Conservation (phyloP, 2,329 filamentous ascomycete species). For the Zopfia rhizophila region DNA sequence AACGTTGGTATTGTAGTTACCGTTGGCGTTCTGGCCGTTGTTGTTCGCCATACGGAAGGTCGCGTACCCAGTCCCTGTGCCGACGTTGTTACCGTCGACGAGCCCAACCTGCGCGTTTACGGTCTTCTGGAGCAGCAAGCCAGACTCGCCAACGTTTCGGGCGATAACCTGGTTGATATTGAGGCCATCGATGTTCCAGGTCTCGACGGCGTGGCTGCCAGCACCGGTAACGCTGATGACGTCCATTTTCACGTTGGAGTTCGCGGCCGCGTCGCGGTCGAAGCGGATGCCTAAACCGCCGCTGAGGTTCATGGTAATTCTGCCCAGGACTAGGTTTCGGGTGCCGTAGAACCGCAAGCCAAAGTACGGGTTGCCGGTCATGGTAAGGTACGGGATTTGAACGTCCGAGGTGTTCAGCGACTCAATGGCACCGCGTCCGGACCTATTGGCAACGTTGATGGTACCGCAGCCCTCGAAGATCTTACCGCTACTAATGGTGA, state of each 20-base stretch:
- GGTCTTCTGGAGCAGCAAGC: constrained; percentile 65
- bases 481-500: constrained; percentile 63
- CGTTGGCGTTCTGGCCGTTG: constrained; percentile 62
- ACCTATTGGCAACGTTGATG: constrained; percentile 58
- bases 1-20: constrained; percentile 64
- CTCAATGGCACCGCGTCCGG: constrained; percentile 66
- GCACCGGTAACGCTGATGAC: constrained; percentile 64
- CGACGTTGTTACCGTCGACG: constrained; percentile 68
- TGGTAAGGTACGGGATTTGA: constrained; percentile 65
- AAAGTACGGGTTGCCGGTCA: constrained; percentile 69
- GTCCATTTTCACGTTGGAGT: constrained; percentile 65
- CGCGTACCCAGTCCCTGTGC: constrained; percentile 63
- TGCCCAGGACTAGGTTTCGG: constrained; percentile 59
- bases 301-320: constrained; percentile 66
- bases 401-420: constrained; percentile 60
- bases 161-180: constrained; percentile 64
- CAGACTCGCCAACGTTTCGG: constrained; percentile 65
- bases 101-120: constrained; percentile 64
- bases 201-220: constrained; percentile 67
- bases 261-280: constrained; percentile 64
- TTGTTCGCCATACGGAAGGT: constrained; percentile 68
- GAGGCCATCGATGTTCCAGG: constrained; percentile 68
- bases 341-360: constrained; percentile 67
- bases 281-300: constrained; percentile 68
- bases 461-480: constrained; percentile 69